phyloP scores from a whole-genome alignment of 2,329 filamentous ascomycete species.

The Ophioceras dolichostomum region DNA sequence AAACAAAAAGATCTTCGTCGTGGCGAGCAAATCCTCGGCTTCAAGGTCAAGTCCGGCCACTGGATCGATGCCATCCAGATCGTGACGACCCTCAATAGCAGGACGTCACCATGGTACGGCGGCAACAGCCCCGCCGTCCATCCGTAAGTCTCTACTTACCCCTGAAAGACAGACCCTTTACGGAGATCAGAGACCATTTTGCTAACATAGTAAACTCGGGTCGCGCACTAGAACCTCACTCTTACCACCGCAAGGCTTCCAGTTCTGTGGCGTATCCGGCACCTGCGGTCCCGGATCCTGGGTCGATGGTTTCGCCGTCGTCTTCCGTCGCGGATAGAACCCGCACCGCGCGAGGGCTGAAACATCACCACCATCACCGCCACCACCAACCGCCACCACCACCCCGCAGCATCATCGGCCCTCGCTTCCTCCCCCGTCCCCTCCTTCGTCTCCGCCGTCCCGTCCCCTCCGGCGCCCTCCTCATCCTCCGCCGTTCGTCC shows the following conservation, averaged over 20 bases:
- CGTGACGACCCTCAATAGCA: conserved; percentile 76
- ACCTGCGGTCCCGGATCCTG: conserved; percentile 53
- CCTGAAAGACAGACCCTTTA: neutral
- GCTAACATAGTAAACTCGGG: conserved; percentile 11
- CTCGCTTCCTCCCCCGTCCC: too few species aligned
- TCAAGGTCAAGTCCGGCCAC: conserved; percentile 64
- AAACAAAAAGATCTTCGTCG: conserved; percentile 77
- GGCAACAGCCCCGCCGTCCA: conserved; percentile 39
- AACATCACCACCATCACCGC: conserved; percentile 14
- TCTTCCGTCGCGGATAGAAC: conserved; percentile 21
- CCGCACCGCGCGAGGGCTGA: neutral
- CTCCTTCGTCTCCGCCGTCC: too few species aligned
- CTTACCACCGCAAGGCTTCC: conserved; percentile 81
- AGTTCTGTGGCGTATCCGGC: conserved; percentile 76
- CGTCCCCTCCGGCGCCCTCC: too few species aligned
- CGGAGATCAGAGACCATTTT: neutral
- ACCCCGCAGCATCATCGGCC: conserved; percentile 43
- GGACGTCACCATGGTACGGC: conserved; percentile 75
- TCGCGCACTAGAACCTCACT: conserved; percentile 56
- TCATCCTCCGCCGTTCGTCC: neutral
- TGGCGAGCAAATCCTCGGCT: conserved; percentile 80
- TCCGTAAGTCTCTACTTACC: neutral
- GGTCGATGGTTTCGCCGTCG: conserved; percentile 76
- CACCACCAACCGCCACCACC: conserved; percentile 56
- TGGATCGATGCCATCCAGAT: conserved; percentile 88